phyloP scores from a whole-genome alignment of 495 filamentous ascomycete species.

The Neurospora sublineolata region DNA sequence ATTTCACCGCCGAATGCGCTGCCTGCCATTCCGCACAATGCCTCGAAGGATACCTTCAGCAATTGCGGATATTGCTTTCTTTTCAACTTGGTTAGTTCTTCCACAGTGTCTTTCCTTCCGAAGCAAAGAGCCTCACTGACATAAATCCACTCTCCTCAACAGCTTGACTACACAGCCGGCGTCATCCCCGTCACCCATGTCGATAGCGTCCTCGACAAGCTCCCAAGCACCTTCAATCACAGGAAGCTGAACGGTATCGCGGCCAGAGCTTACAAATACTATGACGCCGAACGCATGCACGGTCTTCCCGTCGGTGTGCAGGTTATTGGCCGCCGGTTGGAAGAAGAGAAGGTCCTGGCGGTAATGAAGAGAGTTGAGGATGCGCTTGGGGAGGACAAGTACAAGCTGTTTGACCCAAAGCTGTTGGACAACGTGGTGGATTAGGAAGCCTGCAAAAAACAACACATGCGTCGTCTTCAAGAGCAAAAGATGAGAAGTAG shows the following conservation, averaged over 20 bases:
- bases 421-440: slow-evolving; percentile 7
- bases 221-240: slow-evolving; percentile 46
- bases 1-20: slow-evolving; percentile 81
- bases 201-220: slow-evolving; percentile 52
- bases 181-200: slow-evolving; percentile 83
- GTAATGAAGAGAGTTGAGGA: slow-evolving; percentile 71
- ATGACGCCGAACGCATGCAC: slow-evolving; percentile 73
- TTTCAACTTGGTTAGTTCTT: slow-evolving; percentile 62
- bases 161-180: slow-evolving; percentile 79
- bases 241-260: slow-evolving; percentile 67
- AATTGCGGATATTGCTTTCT: slow-evolving; percentile 93
- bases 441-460: not conserved
- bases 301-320: slow-evolving; percentile 82
- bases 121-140: slow-evolving; percentile 4
- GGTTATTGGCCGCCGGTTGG: slow-evolving; percentile 68
- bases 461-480: not conserved
- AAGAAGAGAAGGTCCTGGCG: slow-evolving; percentile 87
- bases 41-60: slow-evolving; percentile 75
- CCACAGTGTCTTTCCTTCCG: not conserved
- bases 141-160: not conserved
- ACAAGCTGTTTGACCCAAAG: slow-evolving; percentile 46
- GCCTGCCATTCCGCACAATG: slow-evolving; percentile 78
- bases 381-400: slow-evolving; percentile 56
- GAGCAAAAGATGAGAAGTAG: not conserved
- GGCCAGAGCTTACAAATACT: slow-evolving; percentile 74